Base-by-base conservation (phyloP, 192 early-diverging fungal species). In the Neocallimastix lanati region DNA sequence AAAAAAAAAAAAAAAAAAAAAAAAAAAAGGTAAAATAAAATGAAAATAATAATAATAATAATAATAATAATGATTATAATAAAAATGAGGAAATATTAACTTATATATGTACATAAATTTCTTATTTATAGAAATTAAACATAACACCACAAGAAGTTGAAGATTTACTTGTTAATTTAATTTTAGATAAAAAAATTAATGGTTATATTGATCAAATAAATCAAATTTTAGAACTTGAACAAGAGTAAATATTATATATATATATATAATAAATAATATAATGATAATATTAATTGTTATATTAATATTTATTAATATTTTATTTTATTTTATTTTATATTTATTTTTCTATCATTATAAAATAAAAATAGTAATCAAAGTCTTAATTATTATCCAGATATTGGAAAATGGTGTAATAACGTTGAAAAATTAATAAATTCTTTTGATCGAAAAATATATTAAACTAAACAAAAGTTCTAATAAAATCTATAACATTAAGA, bases 191-290 rank as follows among this genome's bases (percentile, higher is more conserved):
- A 80, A 94, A 94, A 58, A 88, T 97, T 77, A 83, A 86, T 27
- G 97, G 92, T 11, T 84, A 85, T 81, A 96, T 99, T 79, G 95
- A 99, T 85, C 97, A 99, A 87, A 91, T 96, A 28, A 91, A 94
- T 80, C 87, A 91, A 76, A 86, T 92, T 28, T 83, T 95, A 30
- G 93, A 93, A 79, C 82, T 95, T 11, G 86, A 93, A 79, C 83
- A 86, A 81, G 87, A 88, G 93, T 93, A 89, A 28, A 89, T 83
- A 76, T n/a, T 38, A 35, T 35, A 35, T 35, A 35, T 35, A 35
- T 35, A 35, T 35, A 35, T 35, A 35, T 35, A 35, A n/a, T n/a
- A n/a, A n/a, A n/a, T n/a, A n/a, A n/a, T n/a, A n/a, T n/a, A n/a
- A n/a, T n/a, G n/a, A n/a, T n/a, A n/a, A n/a, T n/a, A n/a, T n/a